These are phyloP conservation scores for Xylona heveae DNA, from an alignment of 495 filamentous ascomycete species.

Conservation along the genomic window DNA sequence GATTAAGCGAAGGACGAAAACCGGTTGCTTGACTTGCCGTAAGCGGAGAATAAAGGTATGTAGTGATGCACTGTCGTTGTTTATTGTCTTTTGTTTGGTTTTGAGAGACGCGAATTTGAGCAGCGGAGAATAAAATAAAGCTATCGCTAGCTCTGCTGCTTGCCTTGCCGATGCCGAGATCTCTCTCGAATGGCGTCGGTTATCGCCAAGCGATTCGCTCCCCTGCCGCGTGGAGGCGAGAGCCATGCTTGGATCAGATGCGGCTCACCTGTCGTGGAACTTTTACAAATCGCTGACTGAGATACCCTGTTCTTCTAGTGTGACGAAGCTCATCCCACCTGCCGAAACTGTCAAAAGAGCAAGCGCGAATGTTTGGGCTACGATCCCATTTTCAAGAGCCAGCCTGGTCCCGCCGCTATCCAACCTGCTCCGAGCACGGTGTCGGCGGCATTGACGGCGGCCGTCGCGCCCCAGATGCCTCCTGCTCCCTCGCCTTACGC, in stretches of 20 bases:
- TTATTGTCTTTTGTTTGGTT: no score
- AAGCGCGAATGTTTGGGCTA: slow-evolving; percentile 95
- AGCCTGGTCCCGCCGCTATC: slow-evolving; percentile 55
- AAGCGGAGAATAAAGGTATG: slow-evolving; percentile 97
- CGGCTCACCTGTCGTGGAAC: no score
- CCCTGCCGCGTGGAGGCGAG: no score
- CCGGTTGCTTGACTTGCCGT: slow-evolving; percentile 88
- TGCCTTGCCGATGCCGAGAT: no score
- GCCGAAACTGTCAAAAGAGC: slow-evolving; percentile 94
- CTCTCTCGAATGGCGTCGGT: no score
- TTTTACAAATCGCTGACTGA: no score
- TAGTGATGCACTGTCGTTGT: no score
- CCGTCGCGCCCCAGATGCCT: slow-evolving; percentile 10
- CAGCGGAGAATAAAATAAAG: no score
- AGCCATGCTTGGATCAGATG: no score
- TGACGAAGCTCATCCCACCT: slow-evolving; percentile 86
- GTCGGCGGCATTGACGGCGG: slow-evolving; percentile 11
- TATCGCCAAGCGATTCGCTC: no score
- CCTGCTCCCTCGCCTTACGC: slow-evolving; percentile 18
- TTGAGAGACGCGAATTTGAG: no score
- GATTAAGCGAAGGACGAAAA: slow-evolving; percentile 96
- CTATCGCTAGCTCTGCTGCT: no score
- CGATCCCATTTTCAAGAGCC: slow-evolving; percentile 92
- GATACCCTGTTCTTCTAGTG: slow-evolving; percentile 41
- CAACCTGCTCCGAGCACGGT: slow-evolving; percentile 44